Evolutionary conservation across 1,284 basidiomycete species (phyloP).

Genomic region (Apiotrichum siamense): DNA sequence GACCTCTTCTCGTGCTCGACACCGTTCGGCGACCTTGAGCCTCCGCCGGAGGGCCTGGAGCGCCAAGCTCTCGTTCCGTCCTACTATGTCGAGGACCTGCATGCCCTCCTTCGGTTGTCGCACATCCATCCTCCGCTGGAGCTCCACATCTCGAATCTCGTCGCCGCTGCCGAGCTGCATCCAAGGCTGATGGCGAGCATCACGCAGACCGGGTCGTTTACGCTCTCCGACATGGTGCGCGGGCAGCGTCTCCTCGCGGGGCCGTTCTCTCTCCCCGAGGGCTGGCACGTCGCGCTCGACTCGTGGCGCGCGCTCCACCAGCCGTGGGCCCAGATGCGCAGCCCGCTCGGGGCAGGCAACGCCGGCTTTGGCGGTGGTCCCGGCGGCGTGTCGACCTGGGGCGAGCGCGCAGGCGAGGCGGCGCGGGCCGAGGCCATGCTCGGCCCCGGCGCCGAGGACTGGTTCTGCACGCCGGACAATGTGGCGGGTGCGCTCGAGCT

Average conservation of each 20-base stretch:
- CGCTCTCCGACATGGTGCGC: conserved; percentile 25
- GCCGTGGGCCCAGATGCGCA: no score
- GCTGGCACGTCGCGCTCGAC: conserved; percentile 19
- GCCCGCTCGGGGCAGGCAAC: background rate
- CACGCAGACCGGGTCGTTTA: conserved; percentile 19
- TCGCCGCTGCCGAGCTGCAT: conserved; percentile 34
- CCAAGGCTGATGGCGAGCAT: conserved; percentile 28
- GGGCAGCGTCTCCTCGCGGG: conserved; percentile 32
- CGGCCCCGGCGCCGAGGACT: conserved; percentile 18
- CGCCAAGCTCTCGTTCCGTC: conserved; percentile 14
- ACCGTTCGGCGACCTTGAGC: conserved; percentile 10
- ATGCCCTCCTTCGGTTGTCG: conserved; percentile 30
- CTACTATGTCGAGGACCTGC: conserved; percentile 27
- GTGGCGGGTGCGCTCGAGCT: conserved; percentile 29
- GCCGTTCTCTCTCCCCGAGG: conserved; percentile 22
- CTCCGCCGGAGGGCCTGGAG: conserved; percentile 12
- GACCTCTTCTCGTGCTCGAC: conserved; percentile 31
- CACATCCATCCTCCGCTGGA: conserved; percentile 39
- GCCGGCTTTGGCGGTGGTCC: conserved; percentile 25
- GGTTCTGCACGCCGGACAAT: conserved; percentile 30
- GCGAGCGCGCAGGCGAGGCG: conserved; percentile 32
- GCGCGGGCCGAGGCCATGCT: conserved; percentile 15
- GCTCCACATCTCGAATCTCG: conserved; percentile 37
- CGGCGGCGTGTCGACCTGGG: conserved; percentile 37
- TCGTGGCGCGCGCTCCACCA: conserved; percentile 5